Evolutionary conservation across 2,329 filamentous ascomycete species (phyloP), one percentile per base, ranked within the genome.

Genomic region (Fusarium redolens): DNA sequence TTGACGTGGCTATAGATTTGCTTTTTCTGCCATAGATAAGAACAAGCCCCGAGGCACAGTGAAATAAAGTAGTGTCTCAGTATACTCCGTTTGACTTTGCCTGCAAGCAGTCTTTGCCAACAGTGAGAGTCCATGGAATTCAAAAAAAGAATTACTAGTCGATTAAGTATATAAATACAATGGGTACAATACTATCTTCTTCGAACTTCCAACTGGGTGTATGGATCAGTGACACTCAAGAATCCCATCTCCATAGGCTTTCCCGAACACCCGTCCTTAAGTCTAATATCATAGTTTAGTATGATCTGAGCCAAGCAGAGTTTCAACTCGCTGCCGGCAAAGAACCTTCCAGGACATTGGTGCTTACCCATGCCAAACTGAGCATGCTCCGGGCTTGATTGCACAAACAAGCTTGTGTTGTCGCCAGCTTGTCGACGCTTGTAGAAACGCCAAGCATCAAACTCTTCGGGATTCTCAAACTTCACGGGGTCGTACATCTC

Each of bases 321-420:
- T 15, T 61, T 61, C 5, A 61, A 22, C 13, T 59, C 59, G 33
- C 52, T 61, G 1, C 59, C 40, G 0, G 52, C 59, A 59, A 59
- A 59, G 31, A 59, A 44, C 7, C 59, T 40, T 4, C 59, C 59
- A 11, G 52, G 52, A 2, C 59, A 61, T 9, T 33, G 22, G 15
- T 15, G 68, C 7, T 37, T 47, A 11, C 60, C 54, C 41, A 62
- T 62, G 8, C 60, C 54, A 33, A 62, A 62, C 2, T 62, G 54
- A 14, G 33, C 54, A 40, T 62, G 41, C 4, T 60, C 54, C 0
- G 33, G 25, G 33, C 54, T 60, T 11, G 41, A 62, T 2, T 62
- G 54, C 9, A 62, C 40, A 2, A 62, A 10, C 8, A 28, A 8
- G 1, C 60, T 40, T 10, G 33, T 31, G 4, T 40, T 62, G 0